phyloP scores from a whole-genome alignment of 768 basidiomycete genomes.

The Hygrophorus pudorinus region DNA sequence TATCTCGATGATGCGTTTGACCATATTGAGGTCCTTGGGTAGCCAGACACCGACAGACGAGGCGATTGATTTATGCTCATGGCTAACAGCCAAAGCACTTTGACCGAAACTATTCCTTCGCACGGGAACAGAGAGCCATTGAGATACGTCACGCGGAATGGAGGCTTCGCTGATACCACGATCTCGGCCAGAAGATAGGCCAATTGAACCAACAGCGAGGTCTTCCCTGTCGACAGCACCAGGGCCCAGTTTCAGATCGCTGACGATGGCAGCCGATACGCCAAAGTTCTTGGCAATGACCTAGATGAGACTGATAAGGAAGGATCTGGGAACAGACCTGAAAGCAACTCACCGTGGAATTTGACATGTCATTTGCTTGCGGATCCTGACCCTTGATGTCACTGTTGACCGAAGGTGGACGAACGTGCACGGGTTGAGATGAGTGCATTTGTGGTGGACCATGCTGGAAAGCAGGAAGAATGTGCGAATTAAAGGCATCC shows the following conservation, averaged over 20 bases:
- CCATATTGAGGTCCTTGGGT: conserved; percentile 66
- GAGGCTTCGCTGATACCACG: conserved; percentile 40
- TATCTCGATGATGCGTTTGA: conserved; percentile 48
- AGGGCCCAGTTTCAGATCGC: conserved; percentile 45
- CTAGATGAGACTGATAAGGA: conserved; percentile 17
- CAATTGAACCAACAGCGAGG: conserved; percentile 65
- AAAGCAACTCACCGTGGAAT: conserved; percentile 37
- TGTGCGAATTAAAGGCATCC: conserved; percentile 41
- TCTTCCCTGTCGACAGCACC: conserved; percentile 52
- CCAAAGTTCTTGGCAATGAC: conserved; percentile 74
- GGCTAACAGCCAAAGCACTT: conserved; percentile 24
- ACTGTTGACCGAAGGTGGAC: conserved; percentile 11
- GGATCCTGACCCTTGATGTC: conserved; percentile 72
- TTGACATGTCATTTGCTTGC: conserved; percentile 69
- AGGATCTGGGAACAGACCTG: neutral
- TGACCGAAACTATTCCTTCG: conserved; percentile 34
- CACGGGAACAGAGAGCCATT: conserved; percentile 51
- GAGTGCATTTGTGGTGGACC: conserved; percentile 20
- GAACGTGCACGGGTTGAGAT: conserved; percentile 12
- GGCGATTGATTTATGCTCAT: conserved; percentile 18
- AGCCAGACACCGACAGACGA: conserved; percentile 49
- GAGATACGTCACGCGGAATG: conserved; percentile 46
- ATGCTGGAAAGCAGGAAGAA: conserved; percentile 53
- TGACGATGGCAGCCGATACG: conserved; percentile 62
- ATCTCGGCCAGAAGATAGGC: conserved; percentile 62